Conservation (phyloP, 148 eudicot genomes). For the Spergularia marina region DNA sequence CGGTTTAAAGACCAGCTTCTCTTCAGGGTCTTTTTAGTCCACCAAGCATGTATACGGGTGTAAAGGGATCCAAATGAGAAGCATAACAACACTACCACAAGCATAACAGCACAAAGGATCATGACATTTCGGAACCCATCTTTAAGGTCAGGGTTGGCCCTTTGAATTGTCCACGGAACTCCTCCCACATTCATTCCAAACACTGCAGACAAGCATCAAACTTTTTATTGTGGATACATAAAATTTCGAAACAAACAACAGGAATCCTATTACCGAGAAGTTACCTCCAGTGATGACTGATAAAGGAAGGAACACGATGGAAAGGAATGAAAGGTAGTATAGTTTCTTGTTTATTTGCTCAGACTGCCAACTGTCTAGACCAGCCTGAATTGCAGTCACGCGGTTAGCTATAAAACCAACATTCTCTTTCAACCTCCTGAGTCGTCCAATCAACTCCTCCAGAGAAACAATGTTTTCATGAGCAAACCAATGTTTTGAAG, state of each 20-base stretch:
- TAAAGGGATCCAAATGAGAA: slow-evolving; percentile 60
- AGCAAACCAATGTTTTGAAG: slow-evolving; percentile 72
- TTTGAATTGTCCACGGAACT: slow-evolving; percentile 90
- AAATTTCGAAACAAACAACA: neutral
- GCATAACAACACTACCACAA: slow-evolving; percentile 66
- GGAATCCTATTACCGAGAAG: neutral
- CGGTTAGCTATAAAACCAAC: slow-evolving; percentile 94
- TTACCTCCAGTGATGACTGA: slow-evolving; percentile 94
- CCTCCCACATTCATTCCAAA: slow-evolving; percentile 99
- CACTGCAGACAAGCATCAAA: slow-evolving; percentile 42
- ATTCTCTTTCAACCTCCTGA: slow-evolving; percentile 88
- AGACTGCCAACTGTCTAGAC: slow-evolving; percentile 96
- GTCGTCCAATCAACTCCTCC: slow-evolving; percentile 77
- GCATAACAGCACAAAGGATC: slow-evolving; percentile 53
- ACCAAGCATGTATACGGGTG: slow-evolving; percentile 57
- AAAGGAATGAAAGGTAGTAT: slow-evolving; percentile 86
- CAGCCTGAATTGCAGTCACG: slow-evolving; percentile 86
- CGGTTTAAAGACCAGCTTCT: slow-evolving; percentile 68
- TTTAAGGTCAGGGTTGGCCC: slow-evolving; percentile 50
- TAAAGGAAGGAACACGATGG: slow-evolving; percentile 87
- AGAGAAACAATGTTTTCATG: slow-evolving; percentile 61
- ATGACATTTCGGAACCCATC: slow-evolving; percentile 83
- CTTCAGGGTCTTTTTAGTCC: slow-evolving; percentile 42
- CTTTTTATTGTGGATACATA: neutral
- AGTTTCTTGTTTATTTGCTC: slow-evolving; percentile 89